Conservation (phyloP, 225 moss, liverwort and hornwort species). For the Pseudoscleropodium purum region DNA sequence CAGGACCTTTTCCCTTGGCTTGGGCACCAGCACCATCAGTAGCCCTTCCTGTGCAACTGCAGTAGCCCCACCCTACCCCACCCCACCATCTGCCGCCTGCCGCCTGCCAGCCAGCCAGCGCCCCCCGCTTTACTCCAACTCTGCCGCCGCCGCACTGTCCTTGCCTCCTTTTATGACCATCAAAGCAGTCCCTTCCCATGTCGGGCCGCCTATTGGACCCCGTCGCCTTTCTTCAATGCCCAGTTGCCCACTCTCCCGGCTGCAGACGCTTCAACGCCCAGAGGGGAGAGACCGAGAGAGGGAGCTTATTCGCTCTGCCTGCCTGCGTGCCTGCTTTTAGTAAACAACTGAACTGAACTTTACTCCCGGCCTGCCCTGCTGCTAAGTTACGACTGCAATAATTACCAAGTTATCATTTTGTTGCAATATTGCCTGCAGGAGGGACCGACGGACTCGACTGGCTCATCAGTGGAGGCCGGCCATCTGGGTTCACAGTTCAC, state of each 20-base stretch:
- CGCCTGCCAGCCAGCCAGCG: not conserved
- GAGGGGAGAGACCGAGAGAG: not conserved
- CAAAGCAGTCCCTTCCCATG: not conserved
- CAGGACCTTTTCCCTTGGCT: not conserved
- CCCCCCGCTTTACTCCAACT: not conserved
- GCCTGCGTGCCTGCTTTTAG: not conserved
- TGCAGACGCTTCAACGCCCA: not conserved
- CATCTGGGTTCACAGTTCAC: not conserved
- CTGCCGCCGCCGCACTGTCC: constrained; percentile 2
- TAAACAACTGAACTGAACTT: too few species aligned
- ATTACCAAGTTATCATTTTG: not conserved
- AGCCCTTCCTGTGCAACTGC: not conserved
- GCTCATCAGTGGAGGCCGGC: not conserved
- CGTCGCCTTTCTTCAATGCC: not conserved
- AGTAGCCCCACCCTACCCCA: not conserved
- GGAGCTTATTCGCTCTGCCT: not conserved
- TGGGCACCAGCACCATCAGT: not conserved
- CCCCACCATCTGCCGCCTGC: not conserved
- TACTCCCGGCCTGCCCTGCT: too few species aligned
- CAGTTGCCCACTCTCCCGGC: not conserved
- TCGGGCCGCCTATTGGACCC: not conserved
- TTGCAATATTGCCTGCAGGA: not conserved
- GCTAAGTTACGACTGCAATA: too few species aligned
- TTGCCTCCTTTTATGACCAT: not conserved
- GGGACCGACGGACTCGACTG: not conserved